Evolutionary conservation across 176 grass and related monocot genomes (phyloP).

Genomic region (Hordeum marinum): DNA sequence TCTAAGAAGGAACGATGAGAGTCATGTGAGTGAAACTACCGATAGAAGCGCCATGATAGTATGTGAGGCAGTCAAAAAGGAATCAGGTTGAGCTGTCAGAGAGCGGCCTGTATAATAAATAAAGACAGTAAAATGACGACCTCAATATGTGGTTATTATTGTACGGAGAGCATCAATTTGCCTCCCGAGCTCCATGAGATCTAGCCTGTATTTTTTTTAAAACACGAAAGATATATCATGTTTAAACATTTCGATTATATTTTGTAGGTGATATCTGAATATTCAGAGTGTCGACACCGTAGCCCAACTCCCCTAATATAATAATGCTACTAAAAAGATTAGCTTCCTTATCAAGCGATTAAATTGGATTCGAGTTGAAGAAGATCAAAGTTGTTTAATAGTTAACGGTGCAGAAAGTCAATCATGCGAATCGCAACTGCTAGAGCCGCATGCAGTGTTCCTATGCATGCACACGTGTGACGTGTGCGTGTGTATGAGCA

Average conservation of each 20-base stretch:
- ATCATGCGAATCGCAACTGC: conserved; percentile 15
- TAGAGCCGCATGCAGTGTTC: background rate
- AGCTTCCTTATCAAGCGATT: conserved; percentile 37
- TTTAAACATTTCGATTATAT: background rate
- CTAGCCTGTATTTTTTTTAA: no score
- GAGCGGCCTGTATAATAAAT: no score
- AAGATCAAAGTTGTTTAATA: conserved; percentile 18
- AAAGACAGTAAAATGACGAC: no score
- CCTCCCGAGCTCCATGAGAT: no score
- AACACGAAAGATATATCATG: no score
- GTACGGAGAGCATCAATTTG: no score
- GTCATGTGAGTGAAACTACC: background rate
- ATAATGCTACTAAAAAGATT: conserved; percentile 17
- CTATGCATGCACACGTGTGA: background rate
- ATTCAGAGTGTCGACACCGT: background rate
- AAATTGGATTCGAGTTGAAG: conserved; percentile 34
- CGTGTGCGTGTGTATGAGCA: no score
- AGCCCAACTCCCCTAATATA: background rate
- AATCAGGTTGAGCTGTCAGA: no score
- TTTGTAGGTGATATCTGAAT: background rate
- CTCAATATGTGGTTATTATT: no score
- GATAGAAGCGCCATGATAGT: no score
- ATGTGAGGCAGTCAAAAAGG: no score
- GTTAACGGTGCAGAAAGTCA: conserved; percentile 37
- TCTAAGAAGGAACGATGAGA: background rate